These are phyloP conservation scores for Rutidosis leptorrhynchoides DNA, from an alignment of 129 eudicot genomes.

Conservation along the genomic window DNA sequence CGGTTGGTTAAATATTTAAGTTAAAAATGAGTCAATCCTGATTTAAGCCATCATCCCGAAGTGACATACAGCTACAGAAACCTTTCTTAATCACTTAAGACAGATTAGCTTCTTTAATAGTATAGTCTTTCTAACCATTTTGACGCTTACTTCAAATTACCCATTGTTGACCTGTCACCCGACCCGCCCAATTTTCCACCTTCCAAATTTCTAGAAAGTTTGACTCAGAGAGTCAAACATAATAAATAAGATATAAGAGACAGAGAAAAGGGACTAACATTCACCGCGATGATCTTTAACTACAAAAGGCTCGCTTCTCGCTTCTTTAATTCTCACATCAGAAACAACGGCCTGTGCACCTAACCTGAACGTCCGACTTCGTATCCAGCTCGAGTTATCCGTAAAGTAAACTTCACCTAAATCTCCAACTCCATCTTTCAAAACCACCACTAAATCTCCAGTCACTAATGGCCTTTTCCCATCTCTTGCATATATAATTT, in stretches of 20 bases:
- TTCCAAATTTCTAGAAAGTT: background rate
- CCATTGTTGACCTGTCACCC: conserved; percentile 15
- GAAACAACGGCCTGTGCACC: conserved; percentile 42
- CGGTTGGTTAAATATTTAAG: background rate
- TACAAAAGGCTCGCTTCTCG: conserved; percentile 53
- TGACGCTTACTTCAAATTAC: background rate
- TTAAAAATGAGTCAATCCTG: background rate
- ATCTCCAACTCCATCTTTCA: conserved; percentile 60
- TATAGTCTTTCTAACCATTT: background rate
- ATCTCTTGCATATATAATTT: conserved; percentile 51
- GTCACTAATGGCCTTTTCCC: conserved; percentile 76
- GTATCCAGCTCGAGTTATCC: conserved; percentile 90
- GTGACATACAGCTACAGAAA: background rate
- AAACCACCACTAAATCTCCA: conserved; percentile 45
- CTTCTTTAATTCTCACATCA: conserved; percentile 55
- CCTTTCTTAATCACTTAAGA: background rate
- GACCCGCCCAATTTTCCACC: background rate
- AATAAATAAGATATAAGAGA: background rate
- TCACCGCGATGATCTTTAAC: conserved; percentile 96
- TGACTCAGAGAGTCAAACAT: background rate
- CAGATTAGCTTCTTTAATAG: too few species aligned
- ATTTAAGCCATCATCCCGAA: background rate
- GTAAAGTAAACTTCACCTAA: conserved; percentile 62
- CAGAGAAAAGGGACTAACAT: conserved; percentile 44
- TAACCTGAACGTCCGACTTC: conserved; percentile 64